Evolutionary conservation across 176 grass and related monocot species (phyloP), one percentile per base, ranked within the genome.

Genomic region (Musa troglodytarum): DNA sequence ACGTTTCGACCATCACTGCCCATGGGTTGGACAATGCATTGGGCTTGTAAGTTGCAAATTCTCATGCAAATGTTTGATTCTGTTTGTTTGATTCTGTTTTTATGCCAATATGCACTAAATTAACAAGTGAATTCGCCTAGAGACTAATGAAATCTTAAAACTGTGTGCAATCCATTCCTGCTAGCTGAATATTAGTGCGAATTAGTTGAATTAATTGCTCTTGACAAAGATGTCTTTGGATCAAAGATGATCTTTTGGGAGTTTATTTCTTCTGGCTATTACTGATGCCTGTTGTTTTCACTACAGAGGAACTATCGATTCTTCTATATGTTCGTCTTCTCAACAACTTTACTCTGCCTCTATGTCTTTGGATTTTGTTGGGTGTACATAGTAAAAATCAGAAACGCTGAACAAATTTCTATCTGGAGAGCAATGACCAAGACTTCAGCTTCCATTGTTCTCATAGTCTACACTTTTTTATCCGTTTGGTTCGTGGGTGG

Each of bases 1-100:
- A 61, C 57, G 57, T n/a, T 61, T 61, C n/a, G 57, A 61, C 57
- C 57, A 61, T 61, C 57, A 61, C 57, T 61, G 57, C 57, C 57
- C 57, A 21, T 61, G 57, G 57, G 57, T 61, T 61, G 57, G 57
- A 17, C 57, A 61, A 61, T 61, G 57, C 57, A 61, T 61, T 21
- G 57, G 57, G 15, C 57, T 61, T 61, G 57, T 61, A 61, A 20
- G 57, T 61, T n/a, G 14, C 57, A 61, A n/a, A n/a, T 61, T 61
- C 17, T 61, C 2, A 5, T n/a, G 17, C 57, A 61, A 61, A n/a
- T n/a, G 15, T n/a, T 56, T 61, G n/a, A 61, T 15, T 7, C n/a
- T 21, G 57, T 61, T 61, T 61, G 15, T n/a, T 56, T 61, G n/a
- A 61, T 15, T 7, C n/a, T 21, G 57, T 61, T 61, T 61, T 61